A percentile compares a stretch with the other conserved stretches of the same genome.
phyloP scores from a whole-genome alignment of 176 grass and related monocot genomes.

The bread wheat (Triticum aestivum) region IWGSC_CS_RefSeq_v2.1 NC_057799.1:541255900-541256399 shows the following conservation, averaged over 20 bases:
- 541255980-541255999: background rate
- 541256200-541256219: conserved; percentile 6
- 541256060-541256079: background rate
- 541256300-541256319: conserved; percentile 15
- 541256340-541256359: conserved; percentile 6
- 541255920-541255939: background rate
- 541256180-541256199: background rate
- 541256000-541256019: background rate
- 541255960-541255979: background rate
- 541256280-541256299: background rate
- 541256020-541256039: background rate
- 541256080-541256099: background rate
- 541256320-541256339: conserved; percentile 14
- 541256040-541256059: conserved; percentile 1
- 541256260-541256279: conserved; percentile 18
- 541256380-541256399: conserved; percentile 28
- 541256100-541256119: background rate
- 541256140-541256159: conserved; percentile 13
- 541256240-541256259: conserved; percentile 15
- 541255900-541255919: background rate
- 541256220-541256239: conserved; percentile 22
- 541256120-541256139: background rate
- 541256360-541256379: background rate
- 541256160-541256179: conserved; percentile 12
- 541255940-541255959: conserved; percentile 16